Evolutionary conservation across 2,329 filamentous ascomycete species (phyloP), one percentile per base, ranked within the genome.

Genomic region (Aureobasidium leucospermi): DNA sequence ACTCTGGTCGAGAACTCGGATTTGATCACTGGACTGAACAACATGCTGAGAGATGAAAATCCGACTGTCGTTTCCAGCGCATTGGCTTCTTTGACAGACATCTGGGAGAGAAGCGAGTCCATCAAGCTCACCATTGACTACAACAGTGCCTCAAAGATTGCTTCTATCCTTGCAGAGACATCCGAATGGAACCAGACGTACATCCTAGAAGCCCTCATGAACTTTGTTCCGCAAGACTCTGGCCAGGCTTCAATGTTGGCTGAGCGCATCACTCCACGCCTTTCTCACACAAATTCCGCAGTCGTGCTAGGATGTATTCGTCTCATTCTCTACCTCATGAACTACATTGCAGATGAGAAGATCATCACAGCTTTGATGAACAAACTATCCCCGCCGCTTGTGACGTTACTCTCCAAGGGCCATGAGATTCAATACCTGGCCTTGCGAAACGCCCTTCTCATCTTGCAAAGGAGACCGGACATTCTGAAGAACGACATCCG

Each of bases 111-210:
- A 61, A 97, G 92, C 71, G 93, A 97, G 73, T 90, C 89, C 61
- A 99, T 99, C 74, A 96, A 96, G 72, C 85, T 99, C 63, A 97
- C 94, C 3, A 96, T 99, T 67, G 94, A 99, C 75, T 97, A 99
- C 71, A 85, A 85, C 63, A 99, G 96, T 75, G 94, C 94, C 29
- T 97, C 93, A 55, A 99, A 99, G 76, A 94, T 99, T 79, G 91
- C 97, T 38, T 91, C 94, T 45, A 97, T 99, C 62, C 75, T 99
- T 28, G 87, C 94, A 1, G 94, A 99, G 72, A 97, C 94, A 76
- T 97, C 94, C 16, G 94, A 99, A 81, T 99, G 94, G 94, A 93
- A 94, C 43, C 94, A 99, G 78, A 96, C 93, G 23, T 99, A 99
- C 73, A 97, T 99, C 59, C 82, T 99, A 8, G 94, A 99, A 76